Base-by-base conservation (phyloP, 176 grass and related monocot genomes). In the Oryza rufipogon region DNA sequence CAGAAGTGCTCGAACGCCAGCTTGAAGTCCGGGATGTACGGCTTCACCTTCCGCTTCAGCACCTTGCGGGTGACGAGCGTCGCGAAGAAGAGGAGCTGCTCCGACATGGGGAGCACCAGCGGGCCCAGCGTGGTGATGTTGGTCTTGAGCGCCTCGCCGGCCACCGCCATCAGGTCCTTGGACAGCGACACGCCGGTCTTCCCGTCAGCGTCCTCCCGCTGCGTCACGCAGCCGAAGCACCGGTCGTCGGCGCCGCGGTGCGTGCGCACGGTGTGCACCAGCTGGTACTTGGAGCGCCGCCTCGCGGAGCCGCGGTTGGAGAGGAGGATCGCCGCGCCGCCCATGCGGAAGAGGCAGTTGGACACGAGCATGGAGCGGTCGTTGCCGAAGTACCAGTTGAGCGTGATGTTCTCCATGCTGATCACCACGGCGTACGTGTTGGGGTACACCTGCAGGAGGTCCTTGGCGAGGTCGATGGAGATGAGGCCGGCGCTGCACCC, bases 1-100 rank as follows among this genome's bases (percentile, higher is more conserved):
- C 91, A 93, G 75, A 93, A 88, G 88, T 93, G 91, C 70, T 93
- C 91, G 77, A 93, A 88, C 20, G 91, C 88, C 34, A 88, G 70
- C 86, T 93, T 93, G 88, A 93, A 93, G 86, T 93, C 91, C 3
- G 91, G 91, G 82, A 93, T 88, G 83, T 93, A 93, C 0, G 89
- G 92, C 81, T 84, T 83, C 4, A 91, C 73, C 77, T 88, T 91
- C 34, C 33, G 16, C 44, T 85, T 88, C 5, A 91, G 6, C 5
- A 88, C 34, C 82, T 16, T 91, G 11, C 61, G 72, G 1, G 45
- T 86, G 3, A 77, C 58, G 5, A 91, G 82, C 66, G 90, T 85
- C 9, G 86, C 86, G 72, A 91, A 91, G 90, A 91, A 91, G 72
- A 91, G 86, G 26, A 91, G 68, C 86, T 91, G 90, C 82, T 91